Evolutionary conservation across 331 rosid genomes (phyloP).

Genomic region (Cucumis variabilis): DNA sequence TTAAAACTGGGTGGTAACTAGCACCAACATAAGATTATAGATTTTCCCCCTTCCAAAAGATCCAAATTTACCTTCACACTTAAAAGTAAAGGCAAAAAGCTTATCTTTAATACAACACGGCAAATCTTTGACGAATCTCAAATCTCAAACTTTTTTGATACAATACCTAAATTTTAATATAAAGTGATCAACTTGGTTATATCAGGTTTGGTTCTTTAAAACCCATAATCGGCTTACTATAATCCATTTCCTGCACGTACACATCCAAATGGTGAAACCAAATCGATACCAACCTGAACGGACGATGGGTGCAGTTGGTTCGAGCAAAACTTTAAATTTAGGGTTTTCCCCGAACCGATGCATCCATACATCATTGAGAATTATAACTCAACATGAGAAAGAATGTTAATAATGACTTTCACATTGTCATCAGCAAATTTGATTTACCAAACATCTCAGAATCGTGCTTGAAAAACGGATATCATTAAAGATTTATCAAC

Average conservation of each 20-base stretch:
- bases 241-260: too few species aligned
- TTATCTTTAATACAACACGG: background rate
- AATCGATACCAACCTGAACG: background rate
- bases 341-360: too few species aligned
- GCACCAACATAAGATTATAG: too few species aligned
- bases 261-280: background rate
- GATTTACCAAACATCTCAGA: background rate
- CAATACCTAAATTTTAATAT: background rate
- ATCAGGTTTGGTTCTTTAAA: background rate
- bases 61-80: too few species aligned
- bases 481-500: background rate
- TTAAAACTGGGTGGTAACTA: too few species aligned
- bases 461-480: slow-evolving; percentile 1
- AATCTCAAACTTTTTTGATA: too few species aligned
- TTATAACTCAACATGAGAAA: background rate
- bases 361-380: background rate
- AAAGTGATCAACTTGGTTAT: background rate
- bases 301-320: background rate
- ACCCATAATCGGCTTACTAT: too few species aligned
- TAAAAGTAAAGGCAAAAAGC: background rate
- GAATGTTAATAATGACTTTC: background rate
- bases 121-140: background rate
- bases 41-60: too few species aligned
- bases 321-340: too few species aligned
- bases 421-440: background rate